phyloP scores from a whole-genome alignment of 257 asterid genomes.

The Jaltomata sinuosa region DNA sequence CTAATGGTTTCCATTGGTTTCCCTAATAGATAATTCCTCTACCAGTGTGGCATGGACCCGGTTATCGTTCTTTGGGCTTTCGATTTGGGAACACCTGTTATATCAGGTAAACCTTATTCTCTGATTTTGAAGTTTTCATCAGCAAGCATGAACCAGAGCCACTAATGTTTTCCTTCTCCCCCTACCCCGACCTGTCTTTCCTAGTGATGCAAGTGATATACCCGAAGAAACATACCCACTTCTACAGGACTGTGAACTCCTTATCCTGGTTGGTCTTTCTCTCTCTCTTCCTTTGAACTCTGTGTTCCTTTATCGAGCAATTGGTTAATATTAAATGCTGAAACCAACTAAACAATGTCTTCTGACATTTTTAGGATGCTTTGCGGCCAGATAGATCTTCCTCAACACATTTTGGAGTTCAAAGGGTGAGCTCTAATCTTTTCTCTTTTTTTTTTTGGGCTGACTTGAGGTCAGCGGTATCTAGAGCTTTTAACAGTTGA shows the following conservation, averaged over 20 bases:
- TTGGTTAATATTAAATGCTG: not conserved
- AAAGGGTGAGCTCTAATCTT: conserved; percentile 41
- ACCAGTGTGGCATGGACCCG: conserved; percentile 94
- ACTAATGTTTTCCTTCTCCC: conserved; percentile 10
- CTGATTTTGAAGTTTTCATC: not conserved
- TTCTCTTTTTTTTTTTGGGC: not conserved
- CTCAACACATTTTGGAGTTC: conserved; percentile 93
- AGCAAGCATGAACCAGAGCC: not conserved
- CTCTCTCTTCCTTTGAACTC: not conserved
- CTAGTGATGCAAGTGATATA: conserved; percentile 92
- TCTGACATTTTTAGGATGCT: conserved; percentile 51
- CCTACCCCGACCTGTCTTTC: conserved; percentile 6
- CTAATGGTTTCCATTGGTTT: not conserved
- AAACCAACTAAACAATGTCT: not conserved
- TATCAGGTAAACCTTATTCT: conserved; percentile 51
- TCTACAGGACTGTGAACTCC: conserved; percentile 76
- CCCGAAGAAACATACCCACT: conserved; percentile 94
- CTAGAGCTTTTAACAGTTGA: not conserved
- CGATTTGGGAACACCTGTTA: conserved; percentile 90
- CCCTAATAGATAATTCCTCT: conserved; percentile 69
- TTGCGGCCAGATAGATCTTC: conserved; percentile 94
- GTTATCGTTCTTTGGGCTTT: conserved; percentile 90
- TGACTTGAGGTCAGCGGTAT: not conserved
- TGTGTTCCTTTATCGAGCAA: not conserved
- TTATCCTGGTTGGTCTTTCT: conserved; percentile 58